Conservation (phyloP, 2,329 filamentous ascomycete genomes). For the Botryotinia calthae region DNA sequence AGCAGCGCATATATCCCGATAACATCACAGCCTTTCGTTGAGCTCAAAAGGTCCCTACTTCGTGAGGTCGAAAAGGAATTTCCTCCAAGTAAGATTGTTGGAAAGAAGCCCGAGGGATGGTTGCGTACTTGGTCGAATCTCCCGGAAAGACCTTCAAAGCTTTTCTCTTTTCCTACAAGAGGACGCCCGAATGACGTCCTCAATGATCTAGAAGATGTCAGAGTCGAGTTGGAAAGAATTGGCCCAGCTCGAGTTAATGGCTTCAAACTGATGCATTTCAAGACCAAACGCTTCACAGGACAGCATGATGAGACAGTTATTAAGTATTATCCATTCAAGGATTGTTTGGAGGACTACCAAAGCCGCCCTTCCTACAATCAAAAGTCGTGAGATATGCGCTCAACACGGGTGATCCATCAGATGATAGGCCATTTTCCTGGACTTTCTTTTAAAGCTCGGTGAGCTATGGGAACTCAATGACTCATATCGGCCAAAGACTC, state of each 20-base stretch:
- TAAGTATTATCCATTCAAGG: conserved; percentile 11
- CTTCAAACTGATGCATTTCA: conserved; percentile 5
- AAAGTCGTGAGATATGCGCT: background rate
- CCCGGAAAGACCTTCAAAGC: conserved; percentile 1
- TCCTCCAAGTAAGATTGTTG: background rate
- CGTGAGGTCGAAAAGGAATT: background rate
- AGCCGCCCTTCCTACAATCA: background rate
- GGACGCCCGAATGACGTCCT: background rate
- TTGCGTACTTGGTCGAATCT: background rate
- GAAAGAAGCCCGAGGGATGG: conserved; percentile 7
- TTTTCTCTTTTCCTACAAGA: background rate
- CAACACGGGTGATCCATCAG: background rate
- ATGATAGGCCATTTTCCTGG: background rate
- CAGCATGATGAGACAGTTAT: background rate
- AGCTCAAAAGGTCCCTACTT: background rate
- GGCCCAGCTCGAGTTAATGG: conserved; percentile 13
- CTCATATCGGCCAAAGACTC: too few species aligned
- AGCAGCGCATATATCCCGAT: conserved; percentile 11
- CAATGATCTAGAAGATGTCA: conserved; percentile 2
- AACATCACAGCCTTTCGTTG: conserved; percentile 10
- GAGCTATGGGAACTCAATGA: background rate
- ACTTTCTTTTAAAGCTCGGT: background rate
- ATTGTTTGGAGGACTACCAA: background rate
- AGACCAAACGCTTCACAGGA: background rate
- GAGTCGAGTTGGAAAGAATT: background rate